phyloP scores from a whole-genome alignment of 768 basidiomycete genomes.

The Holtermanniella nyarrowii region DNA sequence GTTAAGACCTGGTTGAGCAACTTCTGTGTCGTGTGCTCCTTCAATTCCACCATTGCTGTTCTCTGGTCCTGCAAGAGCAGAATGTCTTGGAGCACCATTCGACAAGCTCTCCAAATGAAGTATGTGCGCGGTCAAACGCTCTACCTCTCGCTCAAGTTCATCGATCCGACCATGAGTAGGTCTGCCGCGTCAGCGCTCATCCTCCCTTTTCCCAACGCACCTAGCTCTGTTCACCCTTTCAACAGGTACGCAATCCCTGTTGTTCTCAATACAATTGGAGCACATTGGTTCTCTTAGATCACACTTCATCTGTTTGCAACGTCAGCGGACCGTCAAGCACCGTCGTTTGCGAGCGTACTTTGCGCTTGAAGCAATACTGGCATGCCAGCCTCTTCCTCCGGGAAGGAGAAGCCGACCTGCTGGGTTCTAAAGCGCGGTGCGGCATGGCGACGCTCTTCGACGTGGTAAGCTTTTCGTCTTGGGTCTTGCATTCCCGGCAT shows the following conservation, averaged over 20 bases:
- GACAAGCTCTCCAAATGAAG: background rate
- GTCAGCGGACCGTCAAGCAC: background rate
- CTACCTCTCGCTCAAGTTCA: slow-evolving; percentile 3
- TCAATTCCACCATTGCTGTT: no score
- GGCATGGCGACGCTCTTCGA: no score
- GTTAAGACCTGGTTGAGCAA: no score
- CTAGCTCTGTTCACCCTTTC: background rate
- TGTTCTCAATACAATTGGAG: slow-evolving; percentile 3
- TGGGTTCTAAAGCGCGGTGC: no score
- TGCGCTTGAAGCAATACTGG: slow-evolving; percentile 6
- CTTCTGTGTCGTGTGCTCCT: no score
- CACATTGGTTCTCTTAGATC: slow-evolving; percentile 5
- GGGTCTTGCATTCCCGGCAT: no score
- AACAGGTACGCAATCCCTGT: slow-evolving; percentile 4
- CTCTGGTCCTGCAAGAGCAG: no score
- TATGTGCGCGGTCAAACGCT: no score
- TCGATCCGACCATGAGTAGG: slow-evolving; percentile 8
- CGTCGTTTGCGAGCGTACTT: no score
- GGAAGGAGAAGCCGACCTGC: no score
- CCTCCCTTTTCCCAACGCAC: background rate
- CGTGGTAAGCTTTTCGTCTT: no score
- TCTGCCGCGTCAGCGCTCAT: background rate
- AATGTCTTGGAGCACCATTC: no score
- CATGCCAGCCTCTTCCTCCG: slow-evolving; percentile 1
- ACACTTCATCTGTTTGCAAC: slow-evolving; percentile 8